Conservation (phyloP, 2,329 filamentous ascomycete genomes). For the Pyrenochaeta sp. region DNA sequence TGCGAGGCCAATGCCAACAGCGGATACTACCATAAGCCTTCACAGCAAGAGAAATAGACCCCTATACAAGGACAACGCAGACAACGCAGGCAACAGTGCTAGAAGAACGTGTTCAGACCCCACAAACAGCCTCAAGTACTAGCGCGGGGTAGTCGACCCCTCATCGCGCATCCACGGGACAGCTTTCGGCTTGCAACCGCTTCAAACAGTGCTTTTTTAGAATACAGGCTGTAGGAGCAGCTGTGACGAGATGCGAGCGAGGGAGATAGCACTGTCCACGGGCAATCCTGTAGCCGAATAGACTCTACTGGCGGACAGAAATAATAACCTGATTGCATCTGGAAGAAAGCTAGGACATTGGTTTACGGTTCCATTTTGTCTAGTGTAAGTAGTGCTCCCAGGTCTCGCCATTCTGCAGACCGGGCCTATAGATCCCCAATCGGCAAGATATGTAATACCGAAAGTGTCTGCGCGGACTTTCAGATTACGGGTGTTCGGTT, state of each 20-base stretch:
- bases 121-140: slow-evolving; percentile 24
- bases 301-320: too few relatives aligned
- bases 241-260: too few relatives aligned
- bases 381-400: too few relatives aligned
- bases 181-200: slow-evolving; percentile 4
- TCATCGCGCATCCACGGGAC: slow-evolving; percentile 11
- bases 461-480: background rate
- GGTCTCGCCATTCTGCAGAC: background rate
- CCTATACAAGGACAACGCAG: background rate
- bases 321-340: too few relatives aligned
- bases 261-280: too few relatives aligned
- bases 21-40: background rate
- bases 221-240: too few relatives aligned
- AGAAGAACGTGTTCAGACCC: slow-evolving; percentile 13
- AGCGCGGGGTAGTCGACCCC: slow-evolving; percentile 31
- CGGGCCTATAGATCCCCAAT: background rate
- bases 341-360: too few relatives aligned
- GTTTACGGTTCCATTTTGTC: too few relatives aligned
- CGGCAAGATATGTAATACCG: background rate
- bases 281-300: too few relatives aligned
- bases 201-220: too few relatives aligned
- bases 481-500: background rate
- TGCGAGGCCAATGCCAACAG: background rate
- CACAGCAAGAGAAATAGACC: background rate
- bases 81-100: background rate